Conservation (phyloP, 768 basidiomycete genomes). For the Pisolithus sp. region DNA sequence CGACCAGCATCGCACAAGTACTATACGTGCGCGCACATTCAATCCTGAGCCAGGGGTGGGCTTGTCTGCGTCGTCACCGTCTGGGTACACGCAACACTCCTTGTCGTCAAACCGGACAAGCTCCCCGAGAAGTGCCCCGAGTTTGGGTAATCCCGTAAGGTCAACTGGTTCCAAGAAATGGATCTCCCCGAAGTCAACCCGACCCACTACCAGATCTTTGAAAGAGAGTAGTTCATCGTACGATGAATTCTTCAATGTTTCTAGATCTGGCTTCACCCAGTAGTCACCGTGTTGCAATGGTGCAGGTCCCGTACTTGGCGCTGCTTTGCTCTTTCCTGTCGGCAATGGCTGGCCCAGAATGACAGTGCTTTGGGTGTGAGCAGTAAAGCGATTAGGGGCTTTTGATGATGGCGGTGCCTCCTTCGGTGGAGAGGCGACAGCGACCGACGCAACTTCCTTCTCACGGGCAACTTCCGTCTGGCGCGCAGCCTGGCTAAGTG, state of each 20-base stretch:
- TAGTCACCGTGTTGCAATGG: slow-evolving; percentile 82
- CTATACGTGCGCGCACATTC: slow-evolving; percentile 79
- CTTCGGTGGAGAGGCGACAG: slow-evolving; percentile 6
- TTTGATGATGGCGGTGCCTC: slow-evolving; percentile 34
- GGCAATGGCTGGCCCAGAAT: slow-evolving; percentile 23
- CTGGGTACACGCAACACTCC: slow-evolving; percentile 92
- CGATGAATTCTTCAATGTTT: slow-evolving; percentile 61
- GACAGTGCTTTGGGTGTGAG: slow-evolving; percentile 32
- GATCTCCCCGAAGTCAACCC: slow-evolving; percentile 89
- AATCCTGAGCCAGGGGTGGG: slow-evolving; percentile 79
- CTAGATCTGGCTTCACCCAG: slow-evolving; percentile 77
- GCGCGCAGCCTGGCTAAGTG: slow-evolving; percentile 65
- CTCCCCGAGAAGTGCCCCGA: slow-evolving; percentile 79
- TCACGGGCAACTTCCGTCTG: slow-evolving; percentile 57
- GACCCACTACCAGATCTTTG: slow-evolving; percentile 76
- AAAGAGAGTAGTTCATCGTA: slow-evolving; percentile 71
- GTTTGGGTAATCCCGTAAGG: slow-evolving; percentile 74
- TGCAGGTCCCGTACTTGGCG: slow-evolving; percentile 21
- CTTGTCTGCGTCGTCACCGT: slow-evolving; percentile 79
- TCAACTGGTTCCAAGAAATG: slow-evolving; percentile 77
- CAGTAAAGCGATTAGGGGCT: slow-evolving; percentile 36
- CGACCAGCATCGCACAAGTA: slow-evolving; percentile 78
- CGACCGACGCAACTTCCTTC: slow-evolving; percentile 25
- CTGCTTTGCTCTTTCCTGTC: slow-evolving; percentile 20
- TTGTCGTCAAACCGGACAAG: slow-evolving; percentile 85